Percentiles rank a stretch among this genome's conserved stretches.
Conservation (phyloP, 768 basidiomycete species). For the Rhodotorula taiwanensis region DNA sequence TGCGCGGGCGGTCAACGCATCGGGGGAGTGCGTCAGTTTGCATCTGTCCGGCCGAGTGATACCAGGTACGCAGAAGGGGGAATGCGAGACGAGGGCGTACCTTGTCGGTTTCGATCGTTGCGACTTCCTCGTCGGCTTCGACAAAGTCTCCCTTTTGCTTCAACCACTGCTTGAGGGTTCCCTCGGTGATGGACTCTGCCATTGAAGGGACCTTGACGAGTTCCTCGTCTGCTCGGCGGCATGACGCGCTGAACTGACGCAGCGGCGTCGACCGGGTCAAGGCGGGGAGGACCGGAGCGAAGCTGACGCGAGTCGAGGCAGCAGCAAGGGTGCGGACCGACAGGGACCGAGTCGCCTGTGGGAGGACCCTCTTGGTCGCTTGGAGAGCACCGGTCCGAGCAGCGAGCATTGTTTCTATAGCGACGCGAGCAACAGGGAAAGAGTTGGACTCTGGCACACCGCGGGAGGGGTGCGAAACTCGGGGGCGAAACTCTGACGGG, state of each 20-base stretch:
- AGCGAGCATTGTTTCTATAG: slow-evolving; percentile 9
- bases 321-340: no score
- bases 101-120: slow-evolving; percentile 98
- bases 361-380: background rate
- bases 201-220: slow-evolving; percentile 36
- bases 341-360: background rate
- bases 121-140: slow-evolving; percentile 87
- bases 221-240: slow-evolving; percentile 11
- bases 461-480: no score
- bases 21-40: background rate
- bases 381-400: slow-evolving; percentile 4
- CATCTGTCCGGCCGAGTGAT: background rate
- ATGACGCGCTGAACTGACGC: background rate
- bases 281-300: background rate
- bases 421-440: no score
- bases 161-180: slow-evolving; percentile 87
- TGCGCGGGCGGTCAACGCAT: slow-evolving; percentile 43
- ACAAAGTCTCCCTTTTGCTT: slow-evolving; percentile 90
- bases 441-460: no score
- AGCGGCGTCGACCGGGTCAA: no score
- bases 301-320: background rate
- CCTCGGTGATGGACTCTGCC: slow-evolving; percentile 92
- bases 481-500: no score
- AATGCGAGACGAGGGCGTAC: slow-evolving; percentile 47
- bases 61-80: background rate